phyloP scores from a whole-genome alignment of 2,329 filamentous ascomycete genomes.

The Exophiala viscosa region DNA sequence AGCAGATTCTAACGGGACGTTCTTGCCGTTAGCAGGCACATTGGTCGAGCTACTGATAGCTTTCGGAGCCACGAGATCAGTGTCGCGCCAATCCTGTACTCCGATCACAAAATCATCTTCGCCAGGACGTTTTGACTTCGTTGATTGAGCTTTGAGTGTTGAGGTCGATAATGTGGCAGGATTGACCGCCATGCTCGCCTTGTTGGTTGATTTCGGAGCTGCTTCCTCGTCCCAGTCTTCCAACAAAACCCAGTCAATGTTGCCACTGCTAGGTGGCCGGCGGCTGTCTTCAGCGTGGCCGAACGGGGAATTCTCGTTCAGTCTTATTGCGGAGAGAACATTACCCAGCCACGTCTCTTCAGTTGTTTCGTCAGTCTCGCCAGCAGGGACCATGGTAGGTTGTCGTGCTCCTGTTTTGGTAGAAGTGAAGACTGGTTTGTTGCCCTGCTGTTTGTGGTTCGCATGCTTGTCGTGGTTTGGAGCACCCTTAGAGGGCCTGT shows the following conservation, averaged over 20 bases:
- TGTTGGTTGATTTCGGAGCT: slow-evolving; percentile 19
- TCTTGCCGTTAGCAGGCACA: slow-evolving; percentile 15
- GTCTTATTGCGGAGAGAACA: slow-evolving; percentile 43
- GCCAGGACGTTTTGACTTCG: slow-evolving; percentile 20
- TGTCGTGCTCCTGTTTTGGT: slow-evolving; percentile 28
- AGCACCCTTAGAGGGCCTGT: slow-evolving; percentile 18
- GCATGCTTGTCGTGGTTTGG: slow-evolving; percentile 1
- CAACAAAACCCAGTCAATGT: slow-evolving; percentile 68
- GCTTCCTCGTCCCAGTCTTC: slow-evolving; percentile 61
- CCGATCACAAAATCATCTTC: slow-evolving; percentile 72
- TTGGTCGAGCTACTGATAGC: slow-evolving; percentile 12
- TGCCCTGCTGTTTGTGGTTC: slow-evolving; percentile 18
- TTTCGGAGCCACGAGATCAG: slow-evolving; percentile 59
- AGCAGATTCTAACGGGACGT: slow-evolving; percentile 27
- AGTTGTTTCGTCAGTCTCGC: slow-evolving; percentile 26
- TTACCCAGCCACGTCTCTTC: slow-evolving; percentile 46
- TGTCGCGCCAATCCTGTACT: slow-evolving; percentile 83
- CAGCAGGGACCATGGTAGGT: slow-evolving; percentile 17
- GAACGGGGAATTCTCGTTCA: slow-evolving; percentile 34
- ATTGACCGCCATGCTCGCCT: slow-evolving; percentile 25
- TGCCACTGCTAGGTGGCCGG: slow-evolving; percentile 68
- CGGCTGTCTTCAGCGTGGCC: slow-evolving; percentile 49
- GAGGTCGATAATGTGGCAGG: slow-evolving; percentile 22
- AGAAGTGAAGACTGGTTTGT: slow-evolving; percentile 31
- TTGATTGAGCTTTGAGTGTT: slow-evolving; percentile 30